These are phyloP conservation scores for Paramecium tetraurelia DNA, from an alignment of 73 alveolate species.

Conservation along the genomic window DNA sequence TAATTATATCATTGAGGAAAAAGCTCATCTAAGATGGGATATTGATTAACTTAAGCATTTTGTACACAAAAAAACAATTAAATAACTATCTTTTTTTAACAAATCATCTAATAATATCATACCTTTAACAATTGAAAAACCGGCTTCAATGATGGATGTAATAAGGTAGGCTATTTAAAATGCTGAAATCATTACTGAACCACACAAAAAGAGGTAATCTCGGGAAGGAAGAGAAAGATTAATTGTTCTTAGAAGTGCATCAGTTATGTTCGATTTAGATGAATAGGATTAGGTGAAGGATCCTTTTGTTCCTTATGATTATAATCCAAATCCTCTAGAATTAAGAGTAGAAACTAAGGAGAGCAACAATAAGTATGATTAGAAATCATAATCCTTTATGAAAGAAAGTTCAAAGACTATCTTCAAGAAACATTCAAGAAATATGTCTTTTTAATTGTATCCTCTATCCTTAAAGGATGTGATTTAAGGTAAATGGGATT, in stretches of 20 bases:
- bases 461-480: constrained; percentile 29
- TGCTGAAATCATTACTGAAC: neutral
- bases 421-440: neutral
- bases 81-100: neutral
- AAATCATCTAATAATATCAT: neutral
- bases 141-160: constrained; percentile 45
- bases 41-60: neutral
- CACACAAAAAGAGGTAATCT: neutral
- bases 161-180: neutral
- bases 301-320: neutral
- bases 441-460: neutral
- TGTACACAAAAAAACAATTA: neutral
- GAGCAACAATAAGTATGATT: neutral
- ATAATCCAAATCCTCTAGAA: constrained; percentile 7
- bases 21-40: neutral
- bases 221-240: neutral
- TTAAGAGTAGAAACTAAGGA: constrained; percentile 24
- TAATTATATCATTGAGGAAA: neutral
- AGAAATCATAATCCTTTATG: neutral
- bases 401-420: neutral
- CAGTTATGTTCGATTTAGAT: constrained; percentile 3
- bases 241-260: constrained; percentile 21
- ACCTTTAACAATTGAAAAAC: neutral
- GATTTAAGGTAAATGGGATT: neutral
- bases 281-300: neutral